phyloP scores from a whole-genome alignment of 345 rosid genomes.

The Lagerstroemia speciosa region DNA sequence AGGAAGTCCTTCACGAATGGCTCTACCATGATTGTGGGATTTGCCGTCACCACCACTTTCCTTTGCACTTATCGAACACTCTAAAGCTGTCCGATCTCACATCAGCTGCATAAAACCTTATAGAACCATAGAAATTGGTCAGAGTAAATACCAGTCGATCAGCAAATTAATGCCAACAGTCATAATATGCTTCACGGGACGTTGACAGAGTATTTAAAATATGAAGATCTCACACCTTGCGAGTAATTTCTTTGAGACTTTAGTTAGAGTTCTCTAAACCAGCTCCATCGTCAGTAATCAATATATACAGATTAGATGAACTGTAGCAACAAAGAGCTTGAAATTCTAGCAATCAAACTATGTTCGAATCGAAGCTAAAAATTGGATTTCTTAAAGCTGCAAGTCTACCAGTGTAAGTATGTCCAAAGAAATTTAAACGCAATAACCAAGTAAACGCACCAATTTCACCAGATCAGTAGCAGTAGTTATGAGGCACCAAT shows the following conservation, averaged over 20 bases:
- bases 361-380: background rate
- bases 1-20: slow-evolving; percentile 84
- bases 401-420: too few relatives aligned
- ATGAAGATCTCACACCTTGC: too few relatives aligned
- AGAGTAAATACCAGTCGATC: background rate
- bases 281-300: too few relatives aligned
- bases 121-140: background rate
- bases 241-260: too few relatives aligned
- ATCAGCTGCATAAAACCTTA: slow-evolving; percentile 83
- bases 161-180: background rate
- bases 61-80: slow-evolving; percentile 75
- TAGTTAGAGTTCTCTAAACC: too few relatives aligned
- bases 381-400: too few relatives aligned
- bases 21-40: slow-evolving; percentile 86
- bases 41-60: slow-evolving; percentile 94
- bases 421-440: too few relatives aligned
- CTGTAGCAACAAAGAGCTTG: background rate
- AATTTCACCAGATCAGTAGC: too few relatives aligned
- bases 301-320: too few relatives aligned
- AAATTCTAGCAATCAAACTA: background rate
- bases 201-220: too few relatives aligned
- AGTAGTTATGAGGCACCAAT: too few relatives aligned
- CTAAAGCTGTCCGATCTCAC: slow-evolving; percentile 76
- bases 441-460: too few relatives aligned
- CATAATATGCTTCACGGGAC: background rate